Evolutionary conservation across 495 filamentous ascomycete genomes (phyloP).

Genomic region (Jackrogersella minutella): DNA sequence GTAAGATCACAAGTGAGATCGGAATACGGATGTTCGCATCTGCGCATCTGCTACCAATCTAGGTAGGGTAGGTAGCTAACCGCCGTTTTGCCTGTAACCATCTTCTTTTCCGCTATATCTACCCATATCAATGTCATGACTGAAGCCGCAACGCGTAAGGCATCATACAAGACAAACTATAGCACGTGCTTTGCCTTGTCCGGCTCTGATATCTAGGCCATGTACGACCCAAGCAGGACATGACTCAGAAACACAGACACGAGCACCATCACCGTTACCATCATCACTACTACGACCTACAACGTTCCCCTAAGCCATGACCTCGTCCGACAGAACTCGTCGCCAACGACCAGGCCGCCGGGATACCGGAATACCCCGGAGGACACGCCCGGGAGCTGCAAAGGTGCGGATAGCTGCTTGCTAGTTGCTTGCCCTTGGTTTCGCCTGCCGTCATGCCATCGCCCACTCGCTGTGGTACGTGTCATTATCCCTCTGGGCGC

Average conservation of each 20-base stretch:
- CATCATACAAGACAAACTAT: background rate
- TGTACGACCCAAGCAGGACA: background rate
- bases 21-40: conserved; percentile 39
- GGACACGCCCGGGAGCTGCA: background rate
- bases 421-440: background rate
- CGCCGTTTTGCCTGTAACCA: background rate
- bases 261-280: background rate
- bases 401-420: conserved; percentile 9
- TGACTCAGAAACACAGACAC: conserved; percentile 8
- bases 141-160: background rate
- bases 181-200: conserved; percentile 3
- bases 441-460: conserved; percentile 14
- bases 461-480: conserved; percentile 6
- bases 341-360: conserved; percentile 32
- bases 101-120: background rate
- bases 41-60: conserved; percentile 7
- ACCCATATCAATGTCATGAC: background rate
- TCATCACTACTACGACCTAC: background rate
- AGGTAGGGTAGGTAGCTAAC: background rate
- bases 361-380: conserved; percentile 8
- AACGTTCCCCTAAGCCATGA: background rate
- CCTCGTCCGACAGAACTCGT: conserved; percentile 15
- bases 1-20: conserved; percentile 40
- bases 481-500: background rate
- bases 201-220: conserved; percentile 3